Evolutionary conservation across 192 early-diverging fungal species (phyloP), one percentile per base, ranked within the genome.

Genomic region (Diversispora eburnea): DNA sequence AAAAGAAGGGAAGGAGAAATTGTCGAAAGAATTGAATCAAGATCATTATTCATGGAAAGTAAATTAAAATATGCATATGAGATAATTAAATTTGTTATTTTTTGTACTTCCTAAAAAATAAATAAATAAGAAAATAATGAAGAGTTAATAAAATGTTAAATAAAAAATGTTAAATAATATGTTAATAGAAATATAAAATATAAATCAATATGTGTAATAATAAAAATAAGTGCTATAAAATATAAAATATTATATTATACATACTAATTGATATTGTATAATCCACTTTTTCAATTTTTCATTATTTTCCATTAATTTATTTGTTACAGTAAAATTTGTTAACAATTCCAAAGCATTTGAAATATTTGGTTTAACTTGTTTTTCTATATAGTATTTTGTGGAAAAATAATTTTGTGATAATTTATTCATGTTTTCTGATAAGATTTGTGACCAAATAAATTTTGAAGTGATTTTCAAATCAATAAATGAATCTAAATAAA

Each of bases 401-500:
- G 90, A 87, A 78, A 89, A 89, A 74, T 83, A 78, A 73, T 90
- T 88, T 43, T 87, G 71, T 0, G 85, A 81, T 54, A 91, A 76
- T 15, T 85, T 78, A 5, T 80, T 52, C 2, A 91, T 67, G 68
- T 91, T 91, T 46, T 91, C 88, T 43, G 88, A 84, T 4, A 91
- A 71, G n/a, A 88, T 75, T 77, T 85, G 59, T 57, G 67, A 80
- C 88, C 90, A 89, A 17, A 88, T 81, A 78, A 93, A 91, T 65
- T 87, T 88, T 43, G 88, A 46, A 2, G 84, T 76, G 1, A 88
- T 72, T 7, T 77, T 7, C 61, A 10, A 33, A 22, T 41, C 46
- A 25, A 64, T 49, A 6, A 12, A 17, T 8, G 52, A 42, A 54
- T 42, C 67, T 52, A 63, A 52, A 51, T 7, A 68, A 46, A 20